These are phyloP conservation scores for Bolboschoenoplectus hybrid DNA, from an alignment of 202 grass and related monocot species.

Conservation along the genomic window DNA sequence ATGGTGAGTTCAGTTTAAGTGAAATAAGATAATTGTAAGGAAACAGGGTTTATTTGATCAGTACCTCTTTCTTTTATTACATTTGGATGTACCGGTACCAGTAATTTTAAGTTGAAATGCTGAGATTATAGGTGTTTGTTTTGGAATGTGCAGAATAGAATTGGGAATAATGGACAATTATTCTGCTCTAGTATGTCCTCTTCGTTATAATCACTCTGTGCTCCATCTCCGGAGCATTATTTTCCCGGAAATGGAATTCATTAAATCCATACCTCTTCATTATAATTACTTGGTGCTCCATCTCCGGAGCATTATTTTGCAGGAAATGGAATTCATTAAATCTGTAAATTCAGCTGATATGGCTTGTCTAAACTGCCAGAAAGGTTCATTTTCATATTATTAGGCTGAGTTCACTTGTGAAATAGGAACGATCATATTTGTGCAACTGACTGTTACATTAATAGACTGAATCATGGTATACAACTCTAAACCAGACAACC, in stretches of 20 bases:
- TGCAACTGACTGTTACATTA: background rate
- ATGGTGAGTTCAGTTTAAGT: conserved; percentile 41
- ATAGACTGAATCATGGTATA: background rate
- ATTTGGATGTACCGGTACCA: background rate
- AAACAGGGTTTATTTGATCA: background rate
- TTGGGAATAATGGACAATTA: background rate
- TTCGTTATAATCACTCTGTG: background rate
- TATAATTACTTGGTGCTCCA: background rate
- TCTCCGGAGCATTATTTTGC: background rate
- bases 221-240: background rate
- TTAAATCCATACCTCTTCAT: background rate
- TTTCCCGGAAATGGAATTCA: background rate
- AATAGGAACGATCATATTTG: background rate
- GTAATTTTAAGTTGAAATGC: background rate
- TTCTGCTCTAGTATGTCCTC: background rate
- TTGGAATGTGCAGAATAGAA: background rate
- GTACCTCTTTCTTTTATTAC: background rate
- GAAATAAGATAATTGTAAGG: background rate
- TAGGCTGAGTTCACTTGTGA: background rate
- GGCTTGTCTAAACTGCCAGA: conserved; percentile 7
- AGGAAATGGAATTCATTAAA: conserved; percentile 3
- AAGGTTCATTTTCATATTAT: background rate
- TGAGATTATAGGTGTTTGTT: background rate
- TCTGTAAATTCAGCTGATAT: conserved; percentile 6
- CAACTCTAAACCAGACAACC: background rate